Base-by-base conservation (phyloP, 2,329 filamentous ascomycete species). In the Nemania sp. region DNA sequence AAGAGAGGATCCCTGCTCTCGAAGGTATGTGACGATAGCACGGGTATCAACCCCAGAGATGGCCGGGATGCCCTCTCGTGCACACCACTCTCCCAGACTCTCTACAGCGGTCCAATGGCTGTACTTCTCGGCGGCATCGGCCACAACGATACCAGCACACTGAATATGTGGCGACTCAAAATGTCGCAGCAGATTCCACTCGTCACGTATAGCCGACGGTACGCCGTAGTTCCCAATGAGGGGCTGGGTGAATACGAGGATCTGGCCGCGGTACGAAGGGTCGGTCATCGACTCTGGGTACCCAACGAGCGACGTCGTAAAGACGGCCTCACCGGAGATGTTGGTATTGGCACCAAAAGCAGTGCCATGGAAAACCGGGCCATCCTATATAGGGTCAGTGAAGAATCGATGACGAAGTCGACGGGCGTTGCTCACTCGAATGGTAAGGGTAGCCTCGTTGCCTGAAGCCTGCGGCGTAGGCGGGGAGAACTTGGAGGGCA, bases 41-140 rank as follows among this genome's bases (percentile, higher is more conserved):
- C 95, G 92, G 52, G 95, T 99, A 75, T 99, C 95, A 48, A 99
- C 95, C 54, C 95, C 95, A 45, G 93, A 94, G 76, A 98, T 97
- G 74, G 92, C 93, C 54, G 95, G 94, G 37, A 99, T 90, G 69
- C 95, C 95, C 80, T 98, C 95, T 61, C 94, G 89, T 68, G 93
- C 91, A 78, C 95, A 99, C 95, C 95, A 99, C 70, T 96, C 85
- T 68, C 90, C 84, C 72, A 99, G 80, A 72, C 91, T 93, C 84
- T 99, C 92, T 11, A 99, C 94, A 37, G 95, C 95, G 64, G 95
- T 98, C 95, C 95, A 99, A 76, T 99, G 95, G 78, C 92, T 97
- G 84, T 98, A 97, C 75, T 93, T 86, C 75, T 91, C 83, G 46
- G 95, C 94, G 65, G 94, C 92, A 75, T 99, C 95, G 71, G 94